Base-by-base conservation (phyloP, 345 rosid species). In the Leavenworthia alabamica region DNA sequence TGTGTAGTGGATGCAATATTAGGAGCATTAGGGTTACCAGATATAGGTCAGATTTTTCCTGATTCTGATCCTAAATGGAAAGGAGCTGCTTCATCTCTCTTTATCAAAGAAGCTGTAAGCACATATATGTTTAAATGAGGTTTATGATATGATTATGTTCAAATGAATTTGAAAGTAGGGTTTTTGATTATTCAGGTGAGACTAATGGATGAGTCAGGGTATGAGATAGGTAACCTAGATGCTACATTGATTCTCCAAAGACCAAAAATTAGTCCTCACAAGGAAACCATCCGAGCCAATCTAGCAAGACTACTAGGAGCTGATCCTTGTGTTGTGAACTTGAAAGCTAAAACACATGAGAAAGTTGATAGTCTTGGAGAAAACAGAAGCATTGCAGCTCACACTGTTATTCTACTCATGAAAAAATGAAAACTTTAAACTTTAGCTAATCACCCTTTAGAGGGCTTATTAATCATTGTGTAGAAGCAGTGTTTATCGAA, bases 1-100 rank as follows among this genome's bases (percentile, higher is more conserved):
- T 93, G 99, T 72, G 96, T 89, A 32, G 99, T 93, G 68, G 97
- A 89, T 86, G 96, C 99, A 13, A 86, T 93, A 66, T 60, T 93
- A 81, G 97, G 97, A 32, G 99, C 99, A 1, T 48, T 93, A 62
- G 97, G 99, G 23, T 85, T 93, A 35, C 99, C 99, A 39, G 99
- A 93, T 81, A 93, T 93, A 31, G 97, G 99, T 28, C 97, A 89
- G 84, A 87, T 93, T 28, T 89, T 93, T 58, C 99, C 99, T 6
- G 96, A 93, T 67, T 56, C 75, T 44, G 99, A 93, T 78, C 95
- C 99, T 22, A 87, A 87, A 72, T 89, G 97, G 99, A 87, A 87
- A 79, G 99, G 97, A 66, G 97, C 97, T 26, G 55, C 96, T 27
- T 87, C 99, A 1, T 87, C 95, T 53, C 90, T 93, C 15, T 93